Evolutionary conservation across 768 basidiomycete species (phyloP), one percentile per base, ranked within the genome.

Genomic region (Naematelia encephala): DNA sequence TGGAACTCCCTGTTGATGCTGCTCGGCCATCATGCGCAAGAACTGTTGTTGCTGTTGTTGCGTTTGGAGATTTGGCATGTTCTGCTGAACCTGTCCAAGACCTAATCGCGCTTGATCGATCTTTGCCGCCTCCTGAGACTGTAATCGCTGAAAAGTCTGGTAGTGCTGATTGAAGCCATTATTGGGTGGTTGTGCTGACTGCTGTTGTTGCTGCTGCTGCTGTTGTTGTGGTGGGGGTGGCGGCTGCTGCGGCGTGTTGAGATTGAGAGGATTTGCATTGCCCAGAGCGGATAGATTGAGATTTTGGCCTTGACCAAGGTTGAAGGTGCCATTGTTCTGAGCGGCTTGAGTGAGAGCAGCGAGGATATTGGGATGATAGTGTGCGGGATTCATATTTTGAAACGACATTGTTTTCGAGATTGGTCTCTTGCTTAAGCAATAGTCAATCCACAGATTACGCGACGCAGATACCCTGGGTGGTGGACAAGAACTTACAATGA

Each of bases 121-220:
- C 27, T 56, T 56, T 3, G 55, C 55, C 26, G 55, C 19, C 21
- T 46, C 55, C 46, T 56, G 55, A 8, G 55, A 56, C 29, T 56
- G 55, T 2, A 56, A 19, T 47, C 55, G 55, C 46, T 56, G 55
- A 26, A 27, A 56, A 25, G 46, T 49, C 13, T 46, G 45, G 25
- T 34, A 30, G 11, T 47, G 26, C 11, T 22, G 22, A 25, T 50
- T 27, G 8, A 50, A 22, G 34, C 34, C 34, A 16, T 16, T 39
- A 26, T 50, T 50, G 11, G 48, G 48, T 22, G 48, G 11, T 27
- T 50, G 48, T 14, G 22, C 14, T 5, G 22, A 27, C 48, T 50
- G 48, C 44, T 42, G 39, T 11, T n/a, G 23, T 23, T 46, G 44
- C 23, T 4, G 44, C 25, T 13, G 51, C 14, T 29, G 25, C 25